Evolutionary conservation across 2,329 filamentous ascomycete species (phyloP).

Genomic region (Fusarium zealandicum): DNA sequence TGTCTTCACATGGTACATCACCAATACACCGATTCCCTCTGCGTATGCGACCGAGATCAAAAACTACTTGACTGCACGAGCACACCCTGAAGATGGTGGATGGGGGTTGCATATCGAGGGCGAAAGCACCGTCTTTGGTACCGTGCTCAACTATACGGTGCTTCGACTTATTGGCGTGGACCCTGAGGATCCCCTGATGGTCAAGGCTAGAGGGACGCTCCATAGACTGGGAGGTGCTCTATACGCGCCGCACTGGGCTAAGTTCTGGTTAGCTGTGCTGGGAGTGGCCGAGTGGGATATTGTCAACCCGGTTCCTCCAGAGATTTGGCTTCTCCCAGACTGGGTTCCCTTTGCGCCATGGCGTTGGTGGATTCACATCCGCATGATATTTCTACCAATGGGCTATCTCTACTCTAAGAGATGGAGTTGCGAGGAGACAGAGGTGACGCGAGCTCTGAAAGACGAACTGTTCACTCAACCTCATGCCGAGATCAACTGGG

Average conservation of each 20-base stretch:
- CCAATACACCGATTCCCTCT: constrained; percentile 82
- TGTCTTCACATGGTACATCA: constrained; percentile 87
- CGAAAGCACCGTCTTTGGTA: constrained; percentile 91
- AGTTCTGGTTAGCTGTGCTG: constrained; percentile 89
- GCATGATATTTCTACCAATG: constrained; percentile 96
- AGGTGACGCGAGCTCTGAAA: constrained; percentile 74
- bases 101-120: constrained; percentile 97
- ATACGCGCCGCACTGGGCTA: constrained; percentile 92
- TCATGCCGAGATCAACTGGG: constrained; percentile 80
- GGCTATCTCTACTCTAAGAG: constrained; percentile 85
- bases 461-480: constrained; percentile 84
- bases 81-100: constrained; percentile 87
- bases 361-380: constrained; percentile 98
- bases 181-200: constrained; percentile 83
- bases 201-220: constrained; percentile 81
- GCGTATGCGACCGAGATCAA: constrained; percentile 87
- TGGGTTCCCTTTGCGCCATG: constrained; percentile 90
- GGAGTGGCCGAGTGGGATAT: constrained; percentile 88
- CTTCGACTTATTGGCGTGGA: constrained; percentile 83
- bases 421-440: constrained; percentile 79
- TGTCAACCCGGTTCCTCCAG: constrained; percentile 92
- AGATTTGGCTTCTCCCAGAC: constrained; percentile 91
- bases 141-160: constrained; percentile 83
- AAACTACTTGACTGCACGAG: constrained; percentile 87
- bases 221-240: constrained; percentile 87